Conservation (phyloP, 768 basidiomycete species). For the Leccinum subgranulosum region DNA sequence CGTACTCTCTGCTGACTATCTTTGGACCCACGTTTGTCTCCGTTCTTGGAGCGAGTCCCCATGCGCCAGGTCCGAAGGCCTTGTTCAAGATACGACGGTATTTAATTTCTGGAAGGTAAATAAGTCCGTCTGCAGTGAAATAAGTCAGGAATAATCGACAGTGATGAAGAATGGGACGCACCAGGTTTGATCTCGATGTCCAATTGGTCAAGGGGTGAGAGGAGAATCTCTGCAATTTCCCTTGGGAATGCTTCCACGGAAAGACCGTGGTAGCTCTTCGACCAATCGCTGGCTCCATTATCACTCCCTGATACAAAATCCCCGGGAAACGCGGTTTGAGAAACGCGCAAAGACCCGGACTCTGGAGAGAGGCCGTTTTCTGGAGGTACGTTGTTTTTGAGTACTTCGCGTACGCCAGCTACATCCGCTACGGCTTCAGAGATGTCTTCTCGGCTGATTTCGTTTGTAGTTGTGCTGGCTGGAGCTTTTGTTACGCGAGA, state of each 20-base stretch:
- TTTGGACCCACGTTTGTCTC: slow-evolving; percentile 88
- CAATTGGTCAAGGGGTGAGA: slow-evolving; percentile 67
- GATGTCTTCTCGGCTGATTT: slow-evolving; percentile 18
- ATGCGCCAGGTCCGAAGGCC: slow-evolving; percentile 94
- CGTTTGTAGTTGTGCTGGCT: slow-evolving; percentile 30
- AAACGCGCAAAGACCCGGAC: slow-evolving; percentile 8
- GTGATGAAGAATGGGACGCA: slow-evolving; percentile 30
- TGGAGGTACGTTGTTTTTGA: slow-evolving; percentile 12
- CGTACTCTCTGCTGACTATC: slow-evolving; percentile 92
- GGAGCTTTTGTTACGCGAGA: slow-evolving; percentile 26
- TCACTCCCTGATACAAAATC: slow-evolving; percentile 25
- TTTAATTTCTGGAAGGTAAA: slow-evolving; percentile 97
- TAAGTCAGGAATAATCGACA: background rate
- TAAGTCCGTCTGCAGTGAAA: slow-evolving; percentile 66
- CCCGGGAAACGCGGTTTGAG: slow-evolving; percentile 27
- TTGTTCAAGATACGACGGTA: slow-evolving; percentile 89
- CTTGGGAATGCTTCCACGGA: slow-evolving; percentile 72
- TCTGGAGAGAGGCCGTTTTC: slow-evolving; percentile 12
- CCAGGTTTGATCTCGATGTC: slow-evolving; percentile 97
- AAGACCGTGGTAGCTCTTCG: slow-evolving; percentile 80
- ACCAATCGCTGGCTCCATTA: slow-evolving; percentile 67
- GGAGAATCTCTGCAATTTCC: slow-evolving; percentile 67
- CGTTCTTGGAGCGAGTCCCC: slow-evolving; percentile 93
- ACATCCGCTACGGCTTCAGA: slow-evolving; percentile 21
- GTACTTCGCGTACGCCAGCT: slow-evolving; percentile 11